Base-by-base conservation (phyloP, 2,329 filamentous ascomycete genomes). In the Penicillium expansum region DNA sequence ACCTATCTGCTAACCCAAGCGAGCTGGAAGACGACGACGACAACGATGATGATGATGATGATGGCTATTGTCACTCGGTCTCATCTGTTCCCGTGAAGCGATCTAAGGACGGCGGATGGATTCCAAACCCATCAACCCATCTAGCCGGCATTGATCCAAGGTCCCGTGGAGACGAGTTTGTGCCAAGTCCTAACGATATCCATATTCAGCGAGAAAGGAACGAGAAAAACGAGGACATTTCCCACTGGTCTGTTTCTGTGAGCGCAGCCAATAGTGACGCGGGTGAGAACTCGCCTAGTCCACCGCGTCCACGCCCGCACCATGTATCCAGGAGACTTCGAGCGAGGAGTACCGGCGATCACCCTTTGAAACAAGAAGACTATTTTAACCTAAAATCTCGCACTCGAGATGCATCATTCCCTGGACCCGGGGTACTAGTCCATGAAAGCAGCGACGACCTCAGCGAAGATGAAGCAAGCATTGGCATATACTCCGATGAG, bases 221-320 rank as follows among this genome's bases (percentile, higher is more conserved):
- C 4, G 79, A 83, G 49, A 83, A 79, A 63, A 82, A 83, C 56
- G 73, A 76, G 9, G 80, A 83, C 52, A 82, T 85, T 33, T 74
- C 76, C 50, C 72, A 77, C 22, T 85, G 83, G 83, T 75, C 83
- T 4, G 77, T 71, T 14, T 75, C 77, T 13, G 77, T 77, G n/a
- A 82, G 77, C 60, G 77, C 77, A 41, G 77, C 75, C 16, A 78
- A 74, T 42, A 78, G 77, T 52, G 74, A 72, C 51, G 62, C 67
- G n/a, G 71, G 70, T 29, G 70, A 73, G 39, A 66, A 71, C 16
- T 59, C 60, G 22, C 53, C 62, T 30, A 55, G 56, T 11, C 58
- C 54, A 14, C 60, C 66, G 18, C 66, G 62, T 20, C 66, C 64
- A 48, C 62, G 55, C 29, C 67, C 63, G 50, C 62, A 52, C 9